Conservation (phyloP, 2,329 filamentous ascomycete genomes). For the Cladobotryum protrusum region DNA sequence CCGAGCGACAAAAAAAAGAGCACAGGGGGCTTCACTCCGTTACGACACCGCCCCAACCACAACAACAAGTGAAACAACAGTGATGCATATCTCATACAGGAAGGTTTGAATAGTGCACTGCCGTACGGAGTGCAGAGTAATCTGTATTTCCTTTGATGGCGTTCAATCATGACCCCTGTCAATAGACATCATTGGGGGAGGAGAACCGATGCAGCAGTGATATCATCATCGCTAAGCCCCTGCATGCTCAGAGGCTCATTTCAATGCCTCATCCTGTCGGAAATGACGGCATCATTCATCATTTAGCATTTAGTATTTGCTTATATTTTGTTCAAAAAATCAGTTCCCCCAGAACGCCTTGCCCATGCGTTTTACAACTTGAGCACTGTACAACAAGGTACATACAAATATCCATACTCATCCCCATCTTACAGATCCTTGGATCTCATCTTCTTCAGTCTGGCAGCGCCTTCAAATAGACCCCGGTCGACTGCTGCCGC, state of each 20-base stretch:
- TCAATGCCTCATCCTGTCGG: background rate
- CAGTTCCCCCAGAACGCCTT: slow-evolving; percentile 15
- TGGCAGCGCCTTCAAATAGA: slow-evolving; percentile 78
- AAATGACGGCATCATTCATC: slow-evolving; percentile 2
- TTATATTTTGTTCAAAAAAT: slow-evolving; percentile 10
- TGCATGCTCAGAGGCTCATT: too few relatives aligned
- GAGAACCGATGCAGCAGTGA: too few relatives aligned
- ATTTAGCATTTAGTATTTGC: slow-evolving; percentile 12
- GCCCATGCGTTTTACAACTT: slow-evolving; percentile 9
- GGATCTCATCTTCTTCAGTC: slow-evolving; percentile 77
- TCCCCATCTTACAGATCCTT: slow-evolving; percentile 46
- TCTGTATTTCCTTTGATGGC: too few relatives aligned
- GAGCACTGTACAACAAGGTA: slow-evolving; percentile 2
- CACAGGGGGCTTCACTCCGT: background rate
- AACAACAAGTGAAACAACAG: slow-evolving; percentile 10
- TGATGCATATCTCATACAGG: slow-evolving; percentile 8
- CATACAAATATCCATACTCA: background rate
- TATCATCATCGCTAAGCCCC: too few relatives aligned
- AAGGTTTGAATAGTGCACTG: too few relatives aligned
- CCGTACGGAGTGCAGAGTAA: too few relatives aligned
- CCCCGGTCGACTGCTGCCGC: slow-evolving; percentile 88
- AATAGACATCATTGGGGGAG: too few relatives aligned
- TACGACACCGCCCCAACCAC: background rate
- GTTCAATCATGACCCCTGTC: too few relatives aligned
- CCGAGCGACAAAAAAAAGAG: background rate